Percentiles rank a stretch among this genome's conserved stretches.
phyloP scores from a whole-genome alignment of 2,329 filamentous ascomycete genomes.

The Fusarium albosuccineum region DNA sequence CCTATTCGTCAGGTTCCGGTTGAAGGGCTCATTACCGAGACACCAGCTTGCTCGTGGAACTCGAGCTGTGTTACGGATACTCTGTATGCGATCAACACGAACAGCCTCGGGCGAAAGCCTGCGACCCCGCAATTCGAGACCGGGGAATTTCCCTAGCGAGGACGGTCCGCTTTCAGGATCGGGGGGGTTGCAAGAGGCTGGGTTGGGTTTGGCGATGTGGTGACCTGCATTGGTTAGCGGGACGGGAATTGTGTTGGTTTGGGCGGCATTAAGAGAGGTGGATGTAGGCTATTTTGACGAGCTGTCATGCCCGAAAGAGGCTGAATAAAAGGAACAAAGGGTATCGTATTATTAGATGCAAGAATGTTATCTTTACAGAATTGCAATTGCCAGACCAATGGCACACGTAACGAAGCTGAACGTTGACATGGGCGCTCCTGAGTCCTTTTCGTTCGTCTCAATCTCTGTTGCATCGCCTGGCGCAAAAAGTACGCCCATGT shows the following conservation, averaged over 20 bases:
- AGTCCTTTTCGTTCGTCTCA: slow-evolving; percentile 42
- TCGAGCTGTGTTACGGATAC: neutral
- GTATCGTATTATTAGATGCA: too few species aligned
- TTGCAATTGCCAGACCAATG: neutral
- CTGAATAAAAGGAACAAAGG: too few species aligned
- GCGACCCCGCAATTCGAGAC: slow-evolving; percentile 34
- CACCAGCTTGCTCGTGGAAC: slow-evolving; percentile 9
- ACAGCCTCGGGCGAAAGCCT: slow-evolving; percentile 16
- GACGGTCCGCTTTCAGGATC: slow-evolving; percentile 7
- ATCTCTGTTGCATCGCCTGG: slow-evolving; percentile 63
- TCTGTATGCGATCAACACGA: neutral
- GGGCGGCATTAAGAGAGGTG: slow-evolving; percentile 1
- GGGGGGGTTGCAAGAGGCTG: slow-evolving; percentile 23
- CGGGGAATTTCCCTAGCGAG: slow-evolving; percentile 17
- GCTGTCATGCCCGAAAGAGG: neutral
- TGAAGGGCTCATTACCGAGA: slow-evolving; percentile 8
- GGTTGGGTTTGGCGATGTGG: slow-evolving; percentile 38
- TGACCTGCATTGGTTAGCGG: slow-evolving; percentile 46
- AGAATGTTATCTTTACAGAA: neutral
- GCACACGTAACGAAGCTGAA: slow-evolving; percentile 14
- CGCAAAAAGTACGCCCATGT: slow-evolving; percentile 63
- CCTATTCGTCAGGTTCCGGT: slow-evolving; percentile 20
- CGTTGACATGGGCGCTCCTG: slow-evolving; percentile 13
- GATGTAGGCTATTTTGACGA: slow-evolving; percentile 5
- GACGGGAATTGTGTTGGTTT: slow-evolving; percentile 3